Percentiles rank a stretch among this genome's conserved stretches.
Conservation (phyloP, 345 rosid species). For the Eucalyptus melliodora region DNA sequence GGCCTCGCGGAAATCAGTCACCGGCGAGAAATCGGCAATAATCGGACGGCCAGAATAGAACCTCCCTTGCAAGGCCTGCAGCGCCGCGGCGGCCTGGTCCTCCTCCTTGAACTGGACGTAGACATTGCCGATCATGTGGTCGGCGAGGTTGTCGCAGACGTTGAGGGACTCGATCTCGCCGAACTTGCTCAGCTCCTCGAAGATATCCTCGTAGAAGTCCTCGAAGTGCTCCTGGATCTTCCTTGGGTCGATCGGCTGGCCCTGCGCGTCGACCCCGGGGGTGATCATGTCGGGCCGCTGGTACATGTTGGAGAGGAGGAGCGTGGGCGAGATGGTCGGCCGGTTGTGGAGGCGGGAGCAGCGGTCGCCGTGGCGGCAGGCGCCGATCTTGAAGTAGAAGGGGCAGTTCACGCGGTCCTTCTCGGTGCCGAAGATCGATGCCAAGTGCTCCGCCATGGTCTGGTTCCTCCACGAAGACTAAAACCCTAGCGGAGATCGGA, state of each 20-base stretch:
- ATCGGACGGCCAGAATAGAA: slow-evolving; percentile 89
- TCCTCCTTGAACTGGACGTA: slow-evolving; percentile 87
- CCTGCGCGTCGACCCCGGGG: slow-evolving; percentile 64
- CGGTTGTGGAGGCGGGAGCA: slow-evolving; percentile 82
- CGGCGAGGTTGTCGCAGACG: slow-evolving; percentile 84
- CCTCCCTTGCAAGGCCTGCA: slow-evolving; percentile 68
- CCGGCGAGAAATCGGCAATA: slow-evolving; percentile 89
- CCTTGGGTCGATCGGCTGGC: slow-evolving; percentile 52
- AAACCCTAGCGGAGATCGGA: background rate
- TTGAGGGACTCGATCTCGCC: slow-evolving; percentile 87
- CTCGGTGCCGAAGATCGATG: slow-evolving; percentile 81
- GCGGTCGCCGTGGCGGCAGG: slow-evolving; percentile 92
- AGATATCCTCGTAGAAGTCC: slow-evolving; percentile 78
- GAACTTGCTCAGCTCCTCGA: slow-evolving; percentile 79
- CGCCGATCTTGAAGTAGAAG: slow-evolving; percentile 83
- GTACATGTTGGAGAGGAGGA: slow-evolving; percentile 72
- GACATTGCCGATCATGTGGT: slow-evolving; percentile 88
- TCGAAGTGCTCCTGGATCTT: slow-evolving; percentile 77
- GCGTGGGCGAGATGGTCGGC: slow-evolving; percentile 75
- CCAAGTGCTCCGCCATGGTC: slow-evolving; percentile 92
- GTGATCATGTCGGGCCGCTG: slow-evolving; percentile 88
- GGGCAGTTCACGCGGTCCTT: slow-evolving; percentile 86
- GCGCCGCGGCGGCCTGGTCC: slow-evolving; percentile 81
- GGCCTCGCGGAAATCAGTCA: slow-evolving; percentile 86
- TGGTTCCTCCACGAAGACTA: background rate